These are phyloP conservation scores for Bipolaris oryzae DNA, from an alignment of 2,329 filamentous ascomycete species.

Conservation along the genomic window DNA sequence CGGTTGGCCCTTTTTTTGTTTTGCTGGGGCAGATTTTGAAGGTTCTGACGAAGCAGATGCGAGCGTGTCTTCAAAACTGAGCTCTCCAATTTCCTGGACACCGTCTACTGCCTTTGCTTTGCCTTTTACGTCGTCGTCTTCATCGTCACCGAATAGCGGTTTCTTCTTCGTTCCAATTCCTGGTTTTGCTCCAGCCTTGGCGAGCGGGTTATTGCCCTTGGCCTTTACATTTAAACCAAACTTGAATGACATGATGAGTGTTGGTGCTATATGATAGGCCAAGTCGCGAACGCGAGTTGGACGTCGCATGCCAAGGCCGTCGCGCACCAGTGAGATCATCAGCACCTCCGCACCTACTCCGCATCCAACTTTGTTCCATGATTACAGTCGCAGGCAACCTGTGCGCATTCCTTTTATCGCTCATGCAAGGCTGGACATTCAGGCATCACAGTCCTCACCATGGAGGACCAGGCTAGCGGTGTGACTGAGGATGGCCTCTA, in stretches of 20 bases:
- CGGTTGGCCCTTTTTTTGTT: conserved; percentile 46
- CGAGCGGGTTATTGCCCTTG: conserved; percentile 50
- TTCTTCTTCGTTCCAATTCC: conserved; percentile 38
- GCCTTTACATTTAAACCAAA: conserved; percentile 67
- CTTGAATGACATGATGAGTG: conserved; percentile 50
- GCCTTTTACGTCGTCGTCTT: conserved; percentile 58
- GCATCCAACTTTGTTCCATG: conserved; percentile 16
- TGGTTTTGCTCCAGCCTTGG: conserved; percentile 27
- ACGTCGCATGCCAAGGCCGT: conserved; percentile 27
- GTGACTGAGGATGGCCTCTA: conserved; percentile 29
- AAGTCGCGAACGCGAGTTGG: conserved; percentile 4
- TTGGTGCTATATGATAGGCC: conserved; percentile 9
- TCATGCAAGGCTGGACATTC: conserved; percentile 26
- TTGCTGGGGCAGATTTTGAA: conserved; percentile 36
- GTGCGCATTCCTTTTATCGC: background rate
- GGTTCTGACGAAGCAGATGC: conserved; percentile 27
- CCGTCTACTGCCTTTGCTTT: conserved; percentile 45
- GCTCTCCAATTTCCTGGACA: conserved; percentile 62
- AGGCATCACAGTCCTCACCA: conserved; percentile 23
- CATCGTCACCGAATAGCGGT: conserved; percentile 59
- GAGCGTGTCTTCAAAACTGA: conserved; percentile 63
- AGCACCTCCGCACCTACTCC: conserved; percentile 34
- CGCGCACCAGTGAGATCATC: conserved; percentile 36
- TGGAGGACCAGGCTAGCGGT: conserved; percentile 39
- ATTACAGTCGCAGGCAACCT: background rate